Evolutionary conservation across 1,139 yeast genomes (phyloP), one percentile per base, ranked within the genome.

Genomic region (Yueomyces sp.): DNA sequence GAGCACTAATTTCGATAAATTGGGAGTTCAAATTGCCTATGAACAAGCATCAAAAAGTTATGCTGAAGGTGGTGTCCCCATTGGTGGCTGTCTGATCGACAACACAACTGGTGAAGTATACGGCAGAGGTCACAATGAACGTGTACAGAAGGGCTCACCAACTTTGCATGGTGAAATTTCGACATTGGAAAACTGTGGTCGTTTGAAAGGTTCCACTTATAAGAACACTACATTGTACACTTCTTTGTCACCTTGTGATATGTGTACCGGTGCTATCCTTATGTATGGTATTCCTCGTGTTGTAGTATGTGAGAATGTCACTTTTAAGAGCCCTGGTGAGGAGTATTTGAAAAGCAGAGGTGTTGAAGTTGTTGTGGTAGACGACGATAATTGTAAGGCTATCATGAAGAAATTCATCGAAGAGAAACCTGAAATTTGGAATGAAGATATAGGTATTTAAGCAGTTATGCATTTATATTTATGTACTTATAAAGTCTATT

Each of bases 261-360:
- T 89, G 96, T 89, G 97, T 59, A 76, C 94, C 5, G 97, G 97
- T 25, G 95, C 96, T 12, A 84, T 93, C 51, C 59, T 89, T 44
- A 69, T 89, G 70, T 89, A 87, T 64, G 95, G 95, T 35, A 72
- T 89, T 50, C 78, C 79, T 52, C 70, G 96, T 50, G 82, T 86
- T 35, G 96, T 89, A 0, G 57, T 86, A 63, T 96, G 96, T 26
- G 97, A 89, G 62, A 86, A 86, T 62, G 75, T 65, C 42, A 87
- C 81, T 28, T 89, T 82, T 54, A 51, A 72, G 37, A 96, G 96
- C 11, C 80, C 74, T 4, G 78, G 75, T 38, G 96, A 89, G 59
- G 83, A 79, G 34, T 77, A 77, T 60, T 69, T 89, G 55, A 60
- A 62, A 48, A 57, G 70, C 9, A 68, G 78, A 52, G 94, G 94